A percentile compares a stretch with the other conserved stretches of the same genome.
phyloP scores from a whole-genome alignment of 768 basidiomycete species.

The Cystoderma amianthinum region DNA sequence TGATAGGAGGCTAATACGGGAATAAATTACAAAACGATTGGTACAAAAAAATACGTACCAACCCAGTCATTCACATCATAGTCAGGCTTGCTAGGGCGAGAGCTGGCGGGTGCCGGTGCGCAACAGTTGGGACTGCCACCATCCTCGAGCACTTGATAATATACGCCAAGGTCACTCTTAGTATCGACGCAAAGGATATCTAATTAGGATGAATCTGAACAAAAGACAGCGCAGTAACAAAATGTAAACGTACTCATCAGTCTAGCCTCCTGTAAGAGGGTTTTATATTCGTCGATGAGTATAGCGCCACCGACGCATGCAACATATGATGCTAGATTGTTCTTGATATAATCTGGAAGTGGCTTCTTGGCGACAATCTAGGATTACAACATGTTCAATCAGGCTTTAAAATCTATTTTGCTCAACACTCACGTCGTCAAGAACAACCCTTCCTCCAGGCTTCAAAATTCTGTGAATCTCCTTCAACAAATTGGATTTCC shows the following conservation, averaged over 20 bases:
- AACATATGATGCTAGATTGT: constrained; percentile 32
- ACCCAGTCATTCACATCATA: constrained; percentile 39
- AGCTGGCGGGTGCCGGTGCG: constrained; percentile 4
- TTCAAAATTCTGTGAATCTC: constrained; percentile 46
- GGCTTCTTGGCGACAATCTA: constrained; percentile 42
- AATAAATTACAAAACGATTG: neutral
- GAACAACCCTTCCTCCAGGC: constrained; percentile 45
- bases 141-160: neutral
- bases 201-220: constrained; percentile 34
- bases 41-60: constrained; percentile 13
- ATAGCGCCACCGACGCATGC: constrained; percentile 44
- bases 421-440: constrained; percentile 39
- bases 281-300: constrained; percentile 26
- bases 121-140: constrained; percentile 9
- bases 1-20: neutral
- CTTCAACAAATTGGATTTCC: constrained; percentile 20
- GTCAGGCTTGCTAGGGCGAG: constrained; percentile 7
- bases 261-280: constrained; percentile 28
- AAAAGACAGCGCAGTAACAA: neutral
- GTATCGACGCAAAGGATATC: constrained; percentile 30
- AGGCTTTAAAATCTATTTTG: neutral
- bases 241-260: constrained; percentile 27
- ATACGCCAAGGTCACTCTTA: neutral
- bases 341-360: constrained; percentile 32
- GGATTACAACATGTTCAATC: no score